Evolutionary conservation across 1,284 basidiomycete genomes (phyloP).

Genomic region (Apiotrichum mycotoxinovorans): DNA sequence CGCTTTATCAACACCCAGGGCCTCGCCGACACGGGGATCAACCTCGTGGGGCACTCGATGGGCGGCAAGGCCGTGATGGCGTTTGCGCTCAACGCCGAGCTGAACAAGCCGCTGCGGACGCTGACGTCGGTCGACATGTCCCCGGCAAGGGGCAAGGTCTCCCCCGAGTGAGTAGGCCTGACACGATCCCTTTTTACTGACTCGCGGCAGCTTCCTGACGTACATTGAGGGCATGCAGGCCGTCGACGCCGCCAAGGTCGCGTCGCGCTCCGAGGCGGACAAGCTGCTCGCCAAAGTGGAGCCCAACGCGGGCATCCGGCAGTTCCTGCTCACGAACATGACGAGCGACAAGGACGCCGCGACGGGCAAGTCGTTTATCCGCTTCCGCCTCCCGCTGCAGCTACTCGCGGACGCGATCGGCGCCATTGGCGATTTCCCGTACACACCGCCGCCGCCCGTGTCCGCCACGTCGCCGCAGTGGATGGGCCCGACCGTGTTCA

Average conservation of each 20-base stretch:
- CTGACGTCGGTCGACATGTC: conserved; percentile 57
- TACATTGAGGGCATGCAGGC: conserved; percentile 55
- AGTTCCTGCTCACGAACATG: conserved; percentile 59
- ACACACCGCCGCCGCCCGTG: conserved; percentile 38
- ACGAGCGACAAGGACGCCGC: conserved; percentile 24
- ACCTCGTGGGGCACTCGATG: conserved; percentile 58
- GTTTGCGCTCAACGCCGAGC: conserved; percentile 50
- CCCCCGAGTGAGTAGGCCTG: conserved; percentile 49
- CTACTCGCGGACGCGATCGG: conserved; percentile 50
- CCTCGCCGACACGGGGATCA: conserved; percentile 45
- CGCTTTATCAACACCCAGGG: conserved; percentile 50
- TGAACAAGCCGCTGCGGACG: conserved; percentile 47
- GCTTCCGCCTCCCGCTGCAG: conserved; percentile 55
- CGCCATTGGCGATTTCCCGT: conserved; percentile 57
- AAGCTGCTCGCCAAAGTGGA: conserved; percentile 53
- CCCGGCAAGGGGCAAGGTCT: conserved; percentile 54
- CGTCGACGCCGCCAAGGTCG: conserved; percentile 51
- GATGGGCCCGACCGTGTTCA: conserved; percentile 54
- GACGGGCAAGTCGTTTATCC: conserved; percentile 33
- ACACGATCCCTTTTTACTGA: background rate
- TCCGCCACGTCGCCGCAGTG: conserved; percentile 36
- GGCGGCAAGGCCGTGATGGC: conserved; percentile 58
- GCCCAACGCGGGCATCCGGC: conserved; percentile 43
- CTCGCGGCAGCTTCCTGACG: conserved; percentile 43
- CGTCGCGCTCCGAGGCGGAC: conserved; percentile 54